Evolutionary conservation across 2,329 filamentous ascomycete species (phyloP).

Genomic region (Colletotrichum tropicicola): DNA sequence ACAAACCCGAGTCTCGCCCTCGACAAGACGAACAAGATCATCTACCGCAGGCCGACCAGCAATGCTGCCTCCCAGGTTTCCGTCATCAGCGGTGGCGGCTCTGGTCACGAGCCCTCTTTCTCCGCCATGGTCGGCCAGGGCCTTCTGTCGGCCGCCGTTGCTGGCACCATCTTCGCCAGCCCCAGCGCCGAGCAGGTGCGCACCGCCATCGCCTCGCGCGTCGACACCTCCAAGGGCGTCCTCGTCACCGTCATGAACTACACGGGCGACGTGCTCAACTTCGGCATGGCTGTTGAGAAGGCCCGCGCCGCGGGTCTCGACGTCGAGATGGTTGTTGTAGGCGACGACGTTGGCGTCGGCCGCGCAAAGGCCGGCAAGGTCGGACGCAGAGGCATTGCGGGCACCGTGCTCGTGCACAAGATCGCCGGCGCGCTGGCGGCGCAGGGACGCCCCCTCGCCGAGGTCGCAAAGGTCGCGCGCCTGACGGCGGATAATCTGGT

Average conservation of each 20-base stretch:
- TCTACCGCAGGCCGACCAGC: conserved; percentile 73
- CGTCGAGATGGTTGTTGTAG: conserved; percentile 91
- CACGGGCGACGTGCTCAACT: conserved; percentile 89
- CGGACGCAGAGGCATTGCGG: conserved; percentile 88
- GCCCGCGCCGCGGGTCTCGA: conserved; percentile 80
- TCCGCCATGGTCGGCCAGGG: conserved; percentile 80
- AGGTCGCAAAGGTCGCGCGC: conserved; percentile 78
- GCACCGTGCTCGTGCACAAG: conserved; percentile 92
- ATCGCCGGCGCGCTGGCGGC: conserved; percentile 86
- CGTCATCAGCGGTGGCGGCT: conserved; percentile 87
- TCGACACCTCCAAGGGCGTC: conserved; percentile 77
- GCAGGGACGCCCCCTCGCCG: conserved; percentile 70
- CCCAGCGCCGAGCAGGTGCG: conserved; percentile 84
- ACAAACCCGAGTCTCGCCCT: conserved; percentile 87
- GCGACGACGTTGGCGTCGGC: conserved; percentile 91
- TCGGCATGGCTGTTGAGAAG: conserved; percentile 93
- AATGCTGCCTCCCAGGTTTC: conserved; percentile 67
- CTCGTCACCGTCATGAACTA: conserved; percentile 97
- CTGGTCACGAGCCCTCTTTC: conserved; percentile 85
- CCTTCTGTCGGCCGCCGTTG: conserved; percentile 77
- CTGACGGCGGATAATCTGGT: conserved; percentile 80
- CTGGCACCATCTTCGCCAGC: conserved; percentile 84
- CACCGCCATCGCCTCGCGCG: conserved; percentile 60
- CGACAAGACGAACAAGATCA: conserved; percentile 82
- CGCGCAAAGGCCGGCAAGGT: conserved; percentile 87